Conservation (phyloP, 345 rosid species). For the Bretschneidera sinensis region DNA sequence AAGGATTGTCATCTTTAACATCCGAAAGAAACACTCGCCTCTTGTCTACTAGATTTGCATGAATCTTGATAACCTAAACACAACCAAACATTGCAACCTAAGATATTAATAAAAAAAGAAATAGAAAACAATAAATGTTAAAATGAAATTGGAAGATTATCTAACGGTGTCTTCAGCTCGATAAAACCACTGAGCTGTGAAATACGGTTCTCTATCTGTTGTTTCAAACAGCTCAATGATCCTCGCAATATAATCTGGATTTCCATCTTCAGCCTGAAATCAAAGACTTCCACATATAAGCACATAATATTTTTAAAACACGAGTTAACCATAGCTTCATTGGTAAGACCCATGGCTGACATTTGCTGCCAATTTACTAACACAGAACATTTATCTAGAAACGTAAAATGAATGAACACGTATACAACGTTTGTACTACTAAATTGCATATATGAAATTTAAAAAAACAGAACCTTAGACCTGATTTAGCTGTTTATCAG, state of each 20-base stretch:
- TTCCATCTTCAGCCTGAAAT: constrained; percentile 29
- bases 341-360: neutral
- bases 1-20: constrained; percentile 37
- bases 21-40: constrained; percentile 39
- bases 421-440: no score
- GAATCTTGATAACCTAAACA: constrained; percentile 29
- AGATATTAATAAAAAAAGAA: neutral
- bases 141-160: neutral
- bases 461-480: no score
- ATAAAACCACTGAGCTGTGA: constrained; percentile 38
- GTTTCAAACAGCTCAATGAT: constrained; percentile 34
- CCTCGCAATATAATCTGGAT: constrained; percentile 28
- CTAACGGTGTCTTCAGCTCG: constrained; percentile 40
- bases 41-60: constrained; percentile 12
- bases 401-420: no score
- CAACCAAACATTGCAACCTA: neutral
- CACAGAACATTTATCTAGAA: no score
- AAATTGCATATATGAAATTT: no score
- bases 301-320: neutral
- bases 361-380: neutral
- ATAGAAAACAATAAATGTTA: neutral
- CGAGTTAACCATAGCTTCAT: neutral
- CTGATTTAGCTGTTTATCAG: no score
- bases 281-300: neutral
- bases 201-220: constrained; percentile 16